A percentile compares a stretch with the other conserved stretches of the same genome.
These are phyloP conservation scores for Amanita rubescens DNA, from an alignment of 768 basidiomycete genomes.

Conservation along the genomic window DNA sequence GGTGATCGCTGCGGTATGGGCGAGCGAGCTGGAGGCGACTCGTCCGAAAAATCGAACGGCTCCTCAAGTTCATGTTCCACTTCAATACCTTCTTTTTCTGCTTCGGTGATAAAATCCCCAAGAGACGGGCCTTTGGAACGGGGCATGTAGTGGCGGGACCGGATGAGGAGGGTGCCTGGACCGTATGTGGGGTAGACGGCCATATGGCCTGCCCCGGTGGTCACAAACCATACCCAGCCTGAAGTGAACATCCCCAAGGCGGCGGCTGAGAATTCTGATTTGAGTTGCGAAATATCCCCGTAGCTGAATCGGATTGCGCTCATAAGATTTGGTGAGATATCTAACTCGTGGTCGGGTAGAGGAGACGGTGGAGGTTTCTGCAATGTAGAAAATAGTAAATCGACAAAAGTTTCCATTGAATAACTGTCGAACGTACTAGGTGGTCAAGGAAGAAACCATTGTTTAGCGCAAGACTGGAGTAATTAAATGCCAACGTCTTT, in stretches of 20 bases:
- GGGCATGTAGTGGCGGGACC: constrained; percentile 39
- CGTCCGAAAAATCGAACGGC: constrained; percentile 4
- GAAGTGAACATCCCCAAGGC: constrained; percentile 71
- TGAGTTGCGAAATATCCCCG: constrained; percentile 59
- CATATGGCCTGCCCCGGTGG: constrained; percentile 48
- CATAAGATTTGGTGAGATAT: constrained; percentile 27
- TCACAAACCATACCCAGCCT: constrained; percentile 87
- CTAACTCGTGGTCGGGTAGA: constrained; percentile 27
- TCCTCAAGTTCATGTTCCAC: constrained; percentile 2
- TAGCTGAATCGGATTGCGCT: constrained; percentile 40
- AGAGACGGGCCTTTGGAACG: constrained; percentile 12
- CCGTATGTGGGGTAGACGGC: constrained; percentile 85
- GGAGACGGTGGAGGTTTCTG: constrained; percentile 37
- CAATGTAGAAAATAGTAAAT: constrained; percentile 7
- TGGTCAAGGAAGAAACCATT: constrained; percentile 90
- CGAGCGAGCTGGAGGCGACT: constrained; percentile 14
- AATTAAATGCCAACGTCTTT: constrained; percentile 74
- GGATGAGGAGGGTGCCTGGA: constrained; percentile 79
- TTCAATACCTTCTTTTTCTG: background rate
- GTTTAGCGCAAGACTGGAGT: constrained; percentile 88
- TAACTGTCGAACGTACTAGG: constrained; percentile 51
- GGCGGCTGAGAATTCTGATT: constrained; percentile 70
- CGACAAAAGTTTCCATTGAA: background rate
- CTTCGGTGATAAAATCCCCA: constrained; percentile 1
- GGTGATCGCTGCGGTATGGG: constrained; percentile 19